Percentiles rank a stretch among this genome's conserved stretches.
These are phyloP conservation scores for Saitozyma podzolica DNA, from an alignment of 768 basidiomycete species.

Conservation along the genomic window DNA sequence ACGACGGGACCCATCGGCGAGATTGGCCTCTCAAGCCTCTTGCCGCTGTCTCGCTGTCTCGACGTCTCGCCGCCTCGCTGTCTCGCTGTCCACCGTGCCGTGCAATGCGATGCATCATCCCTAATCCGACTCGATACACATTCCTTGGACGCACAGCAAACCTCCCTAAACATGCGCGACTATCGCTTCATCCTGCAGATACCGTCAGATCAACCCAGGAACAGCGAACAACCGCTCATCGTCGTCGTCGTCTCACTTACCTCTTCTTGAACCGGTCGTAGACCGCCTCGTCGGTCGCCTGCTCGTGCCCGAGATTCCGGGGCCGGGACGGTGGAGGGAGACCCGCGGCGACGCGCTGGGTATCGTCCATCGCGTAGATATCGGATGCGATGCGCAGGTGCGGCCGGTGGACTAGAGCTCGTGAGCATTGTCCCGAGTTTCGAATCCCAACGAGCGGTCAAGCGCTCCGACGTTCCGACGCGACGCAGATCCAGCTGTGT, in stretches of 20 bases:
- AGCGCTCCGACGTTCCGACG: background rate
- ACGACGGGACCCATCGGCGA: too few species aligned
- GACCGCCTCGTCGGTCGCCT: conserved; percentile 89
- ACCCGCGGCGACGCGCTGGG: conserved; percentile 83
- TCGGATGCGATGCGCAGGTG: conserved; percentile 81
- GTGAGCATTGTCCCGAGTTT: background rate
- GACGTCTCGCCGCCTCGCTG: too few species aligned
- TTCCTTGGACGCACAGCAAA: too few species aligned
- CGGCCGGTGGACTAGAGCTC: conserved; percentile 55
- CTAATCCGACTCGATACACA: too few species aligned
- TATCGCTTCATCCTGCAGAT: background rate
- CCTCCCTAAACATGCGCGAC: background rate
- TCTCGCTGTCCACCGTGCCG: too few species aligned
- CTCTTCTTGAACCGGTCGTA: conserved; percentile 94
- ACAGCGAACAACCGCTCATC: background rate
- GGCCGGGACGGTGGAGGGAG: conserved; percentile 57
- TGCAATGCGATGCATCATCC: too few species aligned
- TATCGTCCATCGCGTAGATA: conserved; percentile 78
- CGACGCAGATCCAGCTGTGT: background rate
- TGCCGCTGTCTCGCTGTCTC: too few species aligned
- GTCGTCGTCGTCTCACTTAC: conserved; percentile 14
- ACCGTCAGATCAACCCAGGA: background rate
- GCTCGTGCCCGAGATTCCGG: conserved; percentile 56
- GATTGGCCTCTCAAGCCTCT: too few species aligned
- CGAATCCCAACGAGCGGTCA: too few species aligned